Evolutionary conservation across 1,284 basidiomycete genomes (phyloP), one percentile per base, ranked within the genome.

Genomic region (Naganishia liquefaciens): DNA sequence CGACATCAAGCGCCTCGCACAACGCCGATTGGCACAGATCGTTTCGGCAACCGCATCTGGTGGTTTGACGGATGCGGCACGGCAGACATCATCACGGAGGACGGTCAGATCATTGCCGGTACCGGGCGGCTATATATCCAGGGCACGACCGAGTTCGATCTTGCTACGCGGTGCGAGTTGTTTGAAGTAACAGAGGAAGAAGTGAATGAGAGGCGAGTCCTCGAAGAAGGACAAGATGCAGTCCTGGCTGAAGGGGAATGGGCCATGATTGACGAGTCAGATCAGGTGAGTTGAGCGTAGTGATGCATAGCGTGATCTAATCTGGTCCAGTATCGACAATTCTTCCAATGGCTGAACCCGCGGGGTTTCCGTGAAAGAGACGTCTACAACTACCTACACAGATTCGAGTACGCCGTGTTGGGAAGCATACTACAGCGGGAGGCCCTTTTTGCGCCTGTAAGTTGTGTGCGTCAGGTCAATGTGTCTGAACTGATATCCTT

Each of bases 11-110:
- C 88, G 7, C 84, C 94, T 46, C 85, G 95, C 52, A 86, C 91
- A 49, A 89, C 90, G 71, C 92, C 94, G 1, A 73, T 99, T 52
- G 95, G 96, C 3, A 84, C 85, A 69, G 96, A 99, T 76, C 84
- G 95, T 62, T 99, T 97, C 79, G 88, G 90, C 73, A 95, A 96
- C 77, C 87, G 90, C 39, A 84, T 97, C 68, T 99, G 94, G 93
- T 99, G 95, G 95, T 91, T 98, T 75, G 95, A 99, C 79, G 95
- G 96, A 3, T 86, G 95, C 80, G 95, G 96, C 3, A 86, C 86
- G 1, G 88, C 88, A 62, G 87, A 87, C 33, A 78, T 95, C 44
- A 80, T 92, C 58, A 86, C 85, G 28, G 87, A 72, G 5, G 68
- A 72, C 25, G 85, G 87, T 33, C 84, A 87, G 46, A 83, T 88